These are phyloP conservation scores for Purshia tridentata DNA, from an alignment of 306 rosid species.

Conservation along the genomic window DNA sequence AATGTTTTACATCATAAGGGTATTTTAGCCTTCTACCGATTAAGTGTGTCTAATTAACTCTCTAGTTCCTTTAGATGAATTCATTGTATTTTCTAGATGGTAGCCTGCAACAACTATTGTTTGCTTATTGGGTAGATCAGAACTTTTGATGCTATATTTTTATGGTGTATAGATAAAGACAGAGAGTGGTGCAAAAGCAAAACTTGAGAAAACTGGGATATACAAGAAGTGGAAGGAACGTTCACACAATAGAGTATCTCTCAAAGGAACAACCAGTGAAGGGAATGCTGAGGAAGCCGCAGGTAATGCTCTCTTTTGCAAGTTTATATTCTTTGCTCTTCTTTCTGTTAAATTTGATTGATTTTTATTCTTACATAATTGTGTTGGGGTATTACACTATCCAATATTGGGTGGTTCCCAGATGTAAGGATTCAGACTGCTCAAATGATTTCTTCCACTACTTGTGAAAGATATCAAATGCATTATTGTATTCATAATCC, in stretches of 20 bases:
- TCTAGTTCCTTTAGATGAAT: background rate
- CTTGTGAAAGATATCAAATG: background rate
- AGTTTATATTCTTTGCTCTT: background rate
- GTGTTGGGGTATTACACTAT: background rate
- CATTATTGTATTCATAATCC: background rate
- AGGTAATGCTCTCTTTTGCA: conserved; percentile 41
- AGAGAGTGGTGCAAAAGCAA: conserved; percentile 85
- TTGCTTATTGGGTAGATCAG: background rate
- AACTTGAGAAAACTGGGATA: conserved; percentile 79
- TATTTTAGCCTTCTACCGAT: too few relatives aligned
- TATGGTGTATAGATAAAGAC: conserved; percentile 60
- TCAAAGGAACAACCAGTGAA: conserved; percentile 44
- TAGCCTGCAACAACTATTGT: background rate
- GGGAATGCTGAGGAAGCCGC: conserved; percentile 48
- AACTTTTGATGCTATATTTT: conserved; percentile 3
- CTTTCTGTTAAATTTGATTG: background rate
- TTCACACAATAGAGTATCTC: conserved; percentile 63
- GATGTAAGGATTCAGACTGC: background rate
- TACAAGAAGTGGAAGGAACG: conserved; percentile 87
- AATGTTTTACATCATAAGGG: too few relatives aligned
- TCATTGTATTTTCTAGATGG: background rate
- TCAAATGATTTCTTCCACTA: background rate
- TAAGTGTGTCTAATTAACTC: too few relatives aligned
- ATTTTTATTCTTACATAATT: background rate
- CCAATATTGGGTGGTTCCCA: background rate